Evolutionary conservation across 2,329 filamentous ascomycete genomes (phyloP), one percentile per base, ranked within the genome.

Genomic region (Sclerotinia nivalis): DNA sequence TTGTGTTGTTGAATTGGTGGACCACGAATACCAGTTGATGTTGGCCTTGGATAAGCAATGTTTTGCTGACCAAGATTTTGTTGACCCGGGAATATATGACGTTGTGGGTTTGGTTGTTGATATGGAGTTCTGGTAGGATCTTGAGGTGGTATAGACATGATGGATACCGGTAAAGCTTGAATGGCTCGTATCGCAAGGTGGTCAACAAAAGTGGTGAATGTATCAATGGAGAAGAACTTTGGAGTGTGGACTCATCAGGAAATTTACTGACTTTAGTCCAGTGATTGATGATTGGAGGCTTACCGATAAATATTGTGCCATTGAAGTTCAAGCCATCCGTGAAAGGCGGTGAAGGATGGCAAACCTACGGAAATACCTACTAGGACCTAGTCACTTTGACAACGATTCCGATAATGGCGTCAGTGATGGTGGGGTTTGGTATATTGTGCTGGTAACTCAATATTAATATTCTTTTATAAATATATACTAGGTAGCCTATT

Each of bases 71-170:
- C 60, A 52, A 45, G 74, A 71, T 52, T 74, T 73, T n/a, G 74
- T 75, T 34, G 73, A 72, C n/a, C 71, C 72, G n/a, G 76, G 64
- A 31, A 75, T 61, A 69, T 54, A 18, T 66, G 68, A 47, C 50
- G 59, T 65, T 61, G 72, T 71, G 54, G 71, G 31, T 68, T 68
- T 49, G 66, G 71, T 60, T 71, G 70, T 59, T 67, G 69, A 59
- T 68, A 69, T 13, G 59, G 37, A 66, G 65, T 45, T 76, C 72
- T 59, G 71, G 70, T 71, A 31, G 66, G 45, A 52, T 68, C 66
- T 62, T 78, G 76, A 40, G 77, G 73, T 66, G 77, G 73, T 66
- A 76, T 69, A 65, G 76, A 77, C 77, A 77, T 77, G 60, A 71
- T 71, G 47, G 55, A 58, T 37, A 68, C 50, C 43, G 43, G 47